Percentiles rank a stretch among this genome's conserved stretches.
These are phyloP conservation scores for Neospora caninum DNA, from an alignment of 169 alveolate genomes.

Conservation along the genomic window DNA sequence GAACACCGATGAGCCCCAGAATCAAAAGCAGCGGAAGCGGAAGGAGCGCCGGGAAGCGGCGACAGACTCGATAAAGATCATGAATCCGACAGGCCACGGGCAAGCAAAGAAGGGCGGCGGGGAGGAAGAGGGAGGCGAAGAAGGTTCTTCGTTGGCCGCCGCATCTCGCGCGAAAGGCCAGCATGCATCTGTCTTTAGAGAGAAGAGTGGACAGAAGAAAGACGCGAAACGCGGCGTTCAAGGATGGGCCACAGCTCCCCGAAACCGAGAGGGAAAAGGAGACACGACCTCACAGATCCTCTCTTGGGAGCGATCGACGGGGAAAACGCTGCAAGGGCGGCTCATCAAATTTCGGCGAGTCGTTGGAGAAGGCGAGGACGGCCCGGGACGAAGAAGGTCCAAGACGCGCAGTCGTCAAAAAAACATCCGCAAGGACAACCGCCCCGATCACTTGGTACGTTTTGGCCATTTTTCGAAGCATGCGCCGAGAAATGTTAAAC, in stretches of 20 bases:
- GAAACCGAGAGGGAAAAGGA: background rate
- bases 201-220: background rate
- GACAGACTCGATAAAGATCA: no score
- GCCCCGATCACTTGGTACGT: slow-evolving; percentile 28
- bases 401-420: slow-evolving; percentile 32
- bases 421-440: slow-evolving; percentile 28
- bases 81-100: no score
- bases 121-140: no score
- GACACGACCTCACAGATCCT: background rate
- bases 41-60: no score
- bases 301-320: background rate
- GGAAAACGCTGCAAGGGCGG: background rate
- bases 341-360: background rate
- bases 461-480: no score
- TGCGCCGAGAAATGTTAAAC: no score
- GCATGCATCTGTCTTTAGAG: no score
- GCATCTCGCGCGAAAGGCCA: no score
- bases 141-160: no score
- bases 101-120: no score
- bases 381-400: background rate
- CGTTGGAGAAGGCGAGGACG: background rate
- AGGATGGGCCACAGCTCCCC: background rate
- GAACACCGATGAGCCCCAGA: no score
- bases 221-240: background rate
- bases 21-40: no score